A percentile compares a stretch with the other conserved stretches of the same genome.
These are phyloP conservation scores for Xylariaceae sp. DNA, from an alignment of 2,329 filamentous ascomycete species.

Conservation along the genomic window DNA sequence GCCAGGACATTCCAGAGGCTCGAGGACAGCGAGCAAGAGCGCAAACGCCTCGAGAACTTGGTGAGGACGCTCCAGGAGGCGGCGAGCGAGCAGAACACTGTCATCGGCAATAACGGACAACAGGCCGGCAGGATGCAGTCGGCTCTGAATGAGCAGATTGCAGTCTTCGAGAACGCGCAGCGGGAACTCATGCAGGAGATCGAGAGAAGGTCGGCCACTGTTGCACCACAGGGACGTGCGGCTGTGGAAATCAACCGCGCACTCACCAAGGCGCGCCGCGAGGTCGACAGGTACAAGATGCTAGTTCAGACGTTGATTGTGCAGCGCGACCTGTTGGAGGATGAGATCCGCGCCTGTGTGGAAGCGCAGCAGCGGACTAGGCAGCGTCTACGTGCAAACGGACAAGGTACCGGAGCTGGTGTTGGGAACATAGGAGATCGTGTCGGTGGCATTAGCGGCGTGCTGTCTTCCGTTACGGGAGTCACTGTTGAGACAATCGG, in stretches of 20 bases:
- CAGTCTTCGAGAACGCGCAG: neutral
- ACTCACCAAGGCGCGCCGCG: neutral
- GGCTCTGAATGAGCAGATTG: conserved; percentile 12
- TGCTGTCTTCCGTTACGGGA: no score
- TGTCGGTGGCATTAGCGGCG: no score
- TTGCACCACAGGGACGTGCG: neutral
- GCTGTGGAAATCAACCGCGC: neutral
- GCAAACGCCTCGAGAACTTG: neutral
- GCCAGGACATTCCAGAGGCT: neutral
- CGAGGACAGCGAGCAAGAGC: neutral
- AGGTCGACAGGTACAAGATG: neutral
- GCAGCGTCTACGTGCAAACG: neutral
- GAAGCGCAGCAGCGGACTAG: neutral
- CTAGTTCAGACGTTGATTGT: neutral
- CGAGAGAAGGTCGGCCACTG: neutral
- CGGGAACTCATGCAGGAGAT: neutral
- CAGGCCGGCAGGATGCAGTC: neutral
- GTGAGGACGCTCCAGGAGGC: neutral
- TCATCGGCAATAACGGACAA: conserved; percentile 4
- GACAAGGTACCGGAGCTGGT: neutral
- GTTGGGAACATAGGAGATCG: no score
- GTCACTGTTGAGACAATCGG: neutral
- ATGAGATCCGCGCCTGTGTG: neutral
- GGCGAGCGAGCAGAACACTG: neutral
- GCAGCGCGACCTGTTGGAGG: conserved; percentile 11